Evolutionary conservation across 768 basidiomycete genomes (phyloP).

Genomic region (Tricholoma furcatifolium): DNA sequence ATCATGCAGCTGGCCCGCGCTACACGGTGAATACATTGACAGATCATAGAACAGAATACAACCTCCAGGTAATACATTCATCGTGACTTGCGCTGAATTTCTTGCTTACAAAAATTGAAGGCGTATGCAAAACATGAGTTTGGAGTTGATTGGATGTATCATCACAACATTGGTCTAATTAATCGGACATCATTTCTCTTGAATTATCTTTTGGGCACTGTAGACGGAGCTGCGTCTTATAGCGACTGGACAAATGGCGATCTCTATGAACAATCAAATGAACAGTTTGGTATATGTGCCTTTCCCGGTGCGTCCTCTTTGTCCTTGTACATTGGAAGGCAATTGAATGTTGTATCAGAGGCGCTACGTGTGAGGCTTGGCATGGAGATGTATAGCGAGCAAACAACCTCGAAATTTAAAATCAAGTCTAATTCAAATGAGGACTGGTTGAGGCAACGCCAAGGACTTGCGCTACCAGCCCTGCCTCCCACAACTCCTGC

Average conservation of each 20-base stretch:
- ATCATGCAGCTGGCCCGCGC: slow-evolving; percentile 17
- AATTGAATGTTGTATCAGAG: slow-evolving; percentile 14
- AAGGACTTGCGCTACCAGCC: slow-evolving; percentile 21
- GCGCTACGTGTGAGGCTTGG: neutral
- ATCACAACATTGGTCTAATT: slow-evolving; percentile 18
- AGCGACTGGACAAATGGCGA: slow-evolving; percentile 23
- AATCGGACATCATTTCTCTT: slow-evolving; percentile 18
- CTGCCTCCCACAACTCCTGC: slow-evolving; percentile 21
- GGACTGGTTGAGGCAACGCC: slow-evolving; percentile 20
- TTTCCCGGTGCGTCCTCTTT: slow-evolving; percentile 18
- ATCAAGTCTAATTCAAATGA: slow-evolving; percentile 13
- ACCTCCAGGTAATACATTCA: slow-evolving; percentile 6
- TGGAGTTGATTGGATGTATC: slow-evolving; percentile 1
- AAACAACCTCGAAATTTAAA: neutral
- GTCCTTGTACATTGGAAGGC: neutral
- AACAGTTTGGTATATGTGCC: slow-evolving; percentile 20
- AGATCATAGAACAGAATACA: slow-evolving; percentile 22
- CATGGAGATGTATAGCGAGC: neutral
- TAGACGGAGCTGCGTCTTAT: slow-evolving; percentile 19
- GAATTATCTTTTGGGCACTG: slow-evolving; percentile 15
- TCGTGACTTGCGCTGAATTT: neutral
- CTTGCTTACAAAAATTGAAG: too few relatives aligned
- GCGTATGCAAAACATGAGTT: slow-evolving; percentile 18
- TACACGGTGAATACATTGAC: slow-evolving; percentile 21
- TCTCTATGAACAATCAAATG: slow-evolving; percentile 18